Evolutionary conservation across 2,329 filamentous ascomycete genomes (phyloP), one percentile per base, ranked within the genome.

Genomic region (Aureobasidium sp.): DNA sequence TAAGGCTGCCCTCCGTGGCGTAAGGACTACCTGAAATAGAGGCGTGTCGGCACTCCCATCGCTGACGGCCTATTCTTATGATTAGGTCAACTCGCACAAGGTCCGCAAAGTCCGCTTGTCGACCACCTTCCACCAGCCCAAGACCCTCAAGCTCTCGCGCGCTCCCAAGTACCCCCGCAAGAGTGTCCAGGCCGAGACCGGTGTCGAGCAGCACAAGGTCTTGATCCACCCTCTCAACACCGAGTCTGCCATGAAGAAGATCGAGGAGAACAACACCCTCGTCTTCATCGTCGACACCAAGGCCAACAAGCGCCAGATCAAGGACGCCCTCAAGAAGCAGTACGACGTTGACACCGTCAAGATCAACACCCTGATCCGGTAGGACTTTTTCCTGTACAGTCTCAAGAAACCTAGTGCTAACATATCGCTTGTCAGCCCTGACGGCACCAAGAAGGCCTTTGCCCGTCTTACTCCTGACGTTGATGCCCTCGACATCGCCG

Each of bases 171-270:
- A 95, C 83, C 90, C 88, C 64, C 90, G 91, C 80, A 95, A 93
- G 82, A 90, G 89, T 64, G 83, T 98, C 72, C 85, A 88, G 68
- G 86, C 91, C 74, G 81, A 83, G 71, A 86, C 90, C 66, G 87
- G 90, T 67, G 88, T 98, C 69, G 93, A 98, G 78, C 88, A 91
- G 79, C 88, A 90, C 83, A 96, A 95, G 85, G 81, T 97, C 74
- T 86, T 98, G 74, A 80, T 97, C 71, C 89, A 96, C 84, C 93
- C 93, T 64, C 83, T 98, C 71, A 98, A 98, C 86, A 98, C 93
- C 58, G 93, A 98, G 86, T 93, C 86, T 71, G 93, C 94, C 70
- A 97, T 98, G 91, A 98, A 98, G 89, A 96, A 96, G 87, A 96
- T 98, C 67, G 93, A 98, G 83, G 93, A 98, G 86, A 90, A 98